Evolutionary conservation across 1,284 basidiomycete genomes (phyloP).

Genomic region (Mixia osmundae): DNA sequence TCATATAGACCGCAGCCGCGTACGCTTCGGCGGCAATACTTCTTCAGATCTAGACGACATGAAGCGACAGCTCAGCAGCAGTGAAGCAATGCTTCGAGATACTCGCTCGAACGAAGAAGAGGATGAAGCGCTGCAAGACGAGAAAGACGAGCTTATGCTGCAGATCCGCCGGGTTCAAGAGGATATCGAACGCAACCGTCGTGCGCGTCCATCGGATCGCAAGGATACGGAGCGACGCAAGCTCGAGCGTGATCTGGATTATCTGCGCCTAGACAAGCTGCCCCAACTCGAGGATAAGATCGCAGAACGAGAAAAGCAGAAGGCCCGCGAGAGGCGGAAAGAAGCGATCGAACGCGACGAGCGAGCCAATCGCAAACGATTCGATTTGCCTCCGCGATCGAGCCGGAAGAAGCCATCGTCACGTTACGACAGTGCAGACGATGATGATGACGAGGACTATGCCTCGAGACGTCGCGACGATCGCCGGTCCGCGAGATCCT

Average conservation of each 20-base stretch:
- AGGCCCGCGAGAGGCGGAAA: conserved; percentile 50
- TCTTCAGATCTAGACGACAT: conserved; percentile 54
- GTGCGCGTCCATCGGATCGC: conserved; percentile 43
- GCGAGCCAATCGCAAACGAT: conserved; percentile 67
- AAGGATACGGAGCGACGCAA: conserved; percentile 70
- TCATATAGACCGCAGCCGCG: conserved; percentile 63
- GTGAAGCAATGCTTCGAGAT: conserved; percentile 58
- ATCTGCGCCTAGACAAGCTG: conserved; percentile 70
- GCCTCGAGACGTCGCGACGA: conserved; percentile 12
- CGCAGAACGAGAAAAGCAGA: conserved; percentile 50
- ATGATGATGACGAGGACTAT: conserved; percentile 7
- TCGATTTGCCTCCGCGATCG: conserved; percentile 22
- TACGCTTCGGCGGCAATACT: conserved; percentile 50
- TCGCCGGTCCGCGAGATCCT: conserved; percentile 3
- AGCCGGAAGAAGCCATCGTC: conserved; percentile 20
- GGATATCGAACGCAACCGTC: conserved; percentile 68
- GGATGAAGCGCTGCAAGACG: conserved; percentile 69
- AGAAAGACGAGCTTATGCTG: conserved; percentile 69
- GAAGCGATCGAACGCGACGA: conserved; percentile 58
- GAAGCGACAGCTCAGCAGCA: conserved; percentile 61
- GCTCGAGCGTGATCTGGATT: conserved; percentile 68
- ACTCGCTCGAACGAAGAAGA: conserved; percentile 42
- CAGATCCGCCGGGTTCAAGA: conserved; percentile 72
- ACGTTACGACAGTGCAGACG: no score
- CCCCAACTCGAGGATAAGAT: conserved; percentile 75